These are phyloP conservation scores for Trichomonascaceae sp. DNA, from an alignment of 1,139 yeast genomes.

Conservation along the genomic window DNA sequence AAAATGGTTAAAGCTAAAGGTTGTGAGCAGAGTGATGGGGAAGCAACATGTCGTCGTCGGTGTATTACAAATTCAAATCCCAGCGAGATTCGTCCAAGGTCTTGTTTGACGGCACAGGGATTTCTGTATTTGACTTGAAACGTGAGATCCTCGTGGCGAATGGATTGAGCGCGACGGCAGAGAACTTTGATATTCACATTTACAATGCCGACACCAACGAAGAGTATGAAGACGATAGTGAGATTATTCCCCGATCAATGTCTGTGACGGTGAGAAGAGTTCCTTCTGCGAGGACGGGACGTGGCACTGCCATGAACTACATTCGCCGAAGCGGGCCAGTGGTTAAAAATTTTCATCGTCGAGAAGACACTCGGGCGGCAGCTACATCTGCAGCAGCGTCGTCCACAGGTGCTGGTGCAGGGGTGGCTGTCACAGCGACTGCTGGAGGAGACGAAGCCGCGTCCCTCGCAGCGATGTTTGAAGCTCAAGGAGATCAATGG, in stretches of 20 bases:
- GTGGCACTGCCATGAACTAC: conserved; percentile 48
- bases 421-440: conserved; percentile 15
- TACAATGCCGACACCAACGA: conserved; percentile 71
- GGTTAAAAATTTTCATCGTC: conserved; percentile 18
- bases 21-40: no score
- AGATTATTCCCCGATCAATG: conserved; percentile 74
- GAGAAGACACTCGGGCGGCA: conserved; percentile 15
- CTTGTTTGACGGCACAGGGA: conserved; percentile 90
- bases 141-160: conserved; percentile 77
- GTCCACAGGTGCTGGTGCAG: conserved; percentile 14
- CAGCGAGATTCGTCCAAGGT: conserved; percentile 72
- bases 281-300: conserved; percentile 54
- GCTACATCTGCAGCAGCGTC: conserved; percentile 12
- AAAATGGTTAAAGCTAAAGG: no score
- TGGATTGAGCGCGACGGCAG: conserved; percentile 71
- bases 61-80: conserved; percentile 76
- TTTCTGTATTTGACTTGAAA: conserved; percentile 86
- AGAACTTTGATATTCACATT: conserved; percentile 55
- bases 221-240: conserved; percentile 74
- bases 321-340: conserved; percentile 44
- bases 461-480: conserved; percentile 78
- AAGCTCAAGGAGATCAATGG: conserved; percentile 89
- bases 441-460: conserved; percentile 63
- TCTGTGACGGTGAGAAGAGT: conserved; percentile 71
- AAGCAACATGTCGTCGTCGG: conserved; percentile 84